phyloP scores from a whole-genome alignment of 257 asterid genomes.

The Nicotiana otophora region DNA sequence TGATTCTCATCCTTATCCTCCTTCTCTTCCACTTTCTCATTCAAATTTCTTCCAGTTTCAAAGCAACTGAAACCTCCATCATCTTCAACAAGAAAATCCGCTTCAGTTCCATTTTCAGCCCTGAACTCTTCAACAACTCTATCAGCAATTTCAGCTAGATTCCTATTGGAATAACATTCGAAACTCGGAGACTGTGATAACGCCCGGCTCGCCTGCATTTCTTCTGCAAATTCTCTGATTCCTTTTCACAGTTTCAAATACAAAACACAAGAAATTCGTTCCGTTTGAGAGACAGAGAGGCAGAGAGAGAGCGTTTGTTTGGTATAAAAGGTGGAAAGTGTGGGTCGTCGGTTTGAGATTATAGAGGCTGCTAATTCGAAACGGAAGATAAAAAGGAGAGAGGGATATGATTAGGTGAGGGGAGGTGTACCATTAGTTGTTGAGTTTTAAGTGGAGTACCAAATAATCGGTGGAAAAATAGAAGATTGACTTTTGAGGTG shows the following conservation, averaged over 20 bases:
- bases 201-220: neutral
- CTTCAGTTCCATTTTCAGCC: neutral
- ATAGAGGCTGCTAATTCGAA: neutral
- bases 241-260: neutral
- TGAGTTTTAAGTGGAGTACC: neutral
- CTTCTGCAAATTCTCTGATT: neutral
- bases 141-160: conserved; percentile 10
- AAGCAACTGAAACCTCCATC: neutral
- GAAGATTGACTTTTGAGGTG: neutral
- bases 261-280: neutral
- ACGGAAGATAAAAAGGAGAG: neutral
- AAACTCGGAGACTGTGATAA: neutral
- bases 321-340: neutral
- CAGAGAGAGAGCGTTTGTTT: neutral
- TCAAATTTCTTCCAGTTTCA: neutral
- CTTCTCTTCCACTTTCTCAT: conserved; percentile 6
- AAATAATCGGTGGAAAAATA: neutral
- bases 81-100: neutral
- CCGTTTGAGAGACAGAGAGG: neutral
- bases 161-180: neutral
- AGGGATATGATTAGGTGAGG: neutral
- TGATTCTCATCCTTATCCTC: neutral
- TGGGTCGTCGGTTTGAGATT: conserved; percentile 1
- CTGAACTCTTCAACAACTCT: conserved; percentile 4
- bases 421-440: conserved; percentile 2